phyloP scores from a whole-genome alignment of 2,329 filamentous ascomycete species.

The Triangularia verruculosa region DNA sequence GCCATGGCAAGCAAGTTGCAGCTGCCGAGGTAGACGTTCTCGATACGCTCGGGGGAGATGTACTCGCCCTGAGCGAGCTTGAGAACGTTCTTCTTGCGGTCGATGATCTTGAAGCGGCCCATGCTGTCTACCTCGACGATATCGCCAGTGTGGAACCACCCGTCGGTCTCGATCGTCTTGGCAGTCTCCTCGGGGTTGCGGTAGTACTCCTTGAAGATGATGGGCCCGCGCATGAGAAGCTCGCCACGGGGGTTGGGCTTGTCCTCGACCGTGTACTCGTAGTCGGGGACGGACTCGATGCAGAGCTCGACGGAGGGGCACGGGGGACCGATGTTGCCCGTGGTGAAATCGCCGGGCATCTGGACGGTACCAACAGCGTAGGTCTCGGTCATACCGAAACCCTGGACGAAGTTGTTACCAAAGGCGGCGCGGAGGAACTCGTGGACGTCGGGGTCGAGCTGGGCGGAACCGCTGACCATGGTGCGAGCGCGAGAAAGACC shows the following conservation, averaged over 20 bases:
- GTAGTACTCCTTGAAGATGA: conserved; percentile 82
- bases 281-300: conserved; percentile 83
- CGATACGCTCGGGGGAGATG: conserved; percentile 93
- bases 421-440: conserved; percentile 84
- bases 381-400: conserved; percentile 91
- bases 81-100: conserved; percentile 98
- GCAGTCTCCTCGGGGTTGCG: conserved; percentile 84
- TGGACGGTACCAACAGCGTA: conserved; percentile 77
- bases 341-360: conserved; percentile 63
- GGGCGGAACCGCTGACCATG: conserved; percentile 87
- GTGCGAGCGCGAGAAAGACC: conserved; percentile 70
- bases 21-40: conserved; percentile 88
- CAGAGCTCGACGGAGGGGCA: conserved; percentile 69
- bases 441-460: conserved; percentile 83
- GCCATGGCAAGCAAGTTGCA: conserved; percentile 73
- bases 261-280: conserved; percentile 87
- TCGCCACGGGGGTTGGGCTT: conserved; percentile 89
- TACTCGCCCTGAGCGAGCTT: conserved; percentile 98
- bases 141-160: conserved; percentile 97
- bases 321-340: conserved; percentile 79
- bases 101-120: conserved; percentile 88
- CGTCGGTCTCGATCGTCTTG: conserved; percentile 78
- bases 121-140: conserved; percentile 80
- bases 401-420: conserved; percentile 75
- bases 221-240: conserved; percentile 76